Evolutionary conservation across 2,329 filamentous ascomycete genomes (phyloP).

Genomic region (Colletotrichum graminicola): DNA sequence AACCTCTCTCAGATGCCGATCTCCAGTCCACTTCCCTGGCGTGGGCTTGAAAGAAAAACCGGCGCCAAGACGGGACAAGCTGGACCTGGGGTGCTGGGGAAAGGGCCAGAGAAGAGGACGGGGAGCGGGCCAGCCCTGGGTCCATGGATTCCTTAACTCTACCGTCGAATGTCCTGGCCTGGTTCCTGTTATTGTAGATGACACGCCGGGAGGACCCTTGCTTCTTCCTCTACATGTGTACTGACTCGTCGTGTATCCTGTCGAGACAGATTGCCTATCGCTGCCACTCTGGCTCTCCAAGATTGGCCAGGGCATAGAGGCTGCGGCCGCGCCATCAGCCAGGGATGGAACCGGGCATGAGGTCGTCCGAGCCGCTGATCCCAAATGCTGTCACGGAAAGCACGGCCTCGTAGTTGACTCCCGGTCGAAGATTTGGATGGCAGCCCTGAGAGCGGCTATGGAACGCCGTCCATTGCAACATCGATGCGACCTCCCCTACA

Average conservation of each 20-base stretch:
- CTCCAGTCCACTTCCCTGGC: conserved; percentile 7
- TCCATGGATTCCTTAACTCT: conserved; percentile 8
- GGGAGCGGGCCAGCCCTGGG: conserved; percentile 9
- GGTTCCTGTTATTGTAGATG: conserved; percentile 29
- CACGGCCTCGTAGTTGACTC: conserved; percentile 9
- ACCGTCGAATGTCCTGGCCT: conserved; percentile 14
- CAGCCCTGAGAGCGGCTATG: conserved; percentile 25
- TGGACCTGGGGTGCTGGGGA: conserved; percentile 7
- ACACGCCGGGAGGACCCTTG: conserved; percentile 31
- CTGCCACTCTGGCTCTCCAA: neutral
- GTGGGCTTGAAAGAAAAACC: conserved; percentile 9
- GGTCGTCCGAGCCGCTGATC: conserved; percentile 33
- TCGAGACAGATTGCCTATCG: neutral
- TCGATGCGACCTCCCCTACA: conserved; percentile 19
- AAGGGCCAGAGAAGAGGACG: neutral
- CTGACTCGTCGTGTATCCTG: conserved; percentile 22
- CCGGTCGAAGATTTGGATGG: conserved; percentile 34
- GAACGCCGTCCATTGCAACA: conserved; percentile 17
- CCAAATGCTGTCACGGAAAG: conserved; percentile 23
- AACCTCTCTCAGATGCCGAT: conserved; percentile 27
- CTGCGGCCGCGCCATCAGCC: conserved; percentile 21
- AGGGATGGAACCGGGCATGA: conserved; percentile 33
- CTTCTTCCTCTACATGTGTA: neutral
- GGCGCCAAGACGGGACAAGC: neutral
- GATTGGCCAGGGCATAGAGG: conserved; percentile 5